Evolutionary conservation across 495 filamentous ascomycete species (phyloP), one percentile per base, ranked within the genome.

Genomic region (Hyaloscypha hepaticicola): DNA sequence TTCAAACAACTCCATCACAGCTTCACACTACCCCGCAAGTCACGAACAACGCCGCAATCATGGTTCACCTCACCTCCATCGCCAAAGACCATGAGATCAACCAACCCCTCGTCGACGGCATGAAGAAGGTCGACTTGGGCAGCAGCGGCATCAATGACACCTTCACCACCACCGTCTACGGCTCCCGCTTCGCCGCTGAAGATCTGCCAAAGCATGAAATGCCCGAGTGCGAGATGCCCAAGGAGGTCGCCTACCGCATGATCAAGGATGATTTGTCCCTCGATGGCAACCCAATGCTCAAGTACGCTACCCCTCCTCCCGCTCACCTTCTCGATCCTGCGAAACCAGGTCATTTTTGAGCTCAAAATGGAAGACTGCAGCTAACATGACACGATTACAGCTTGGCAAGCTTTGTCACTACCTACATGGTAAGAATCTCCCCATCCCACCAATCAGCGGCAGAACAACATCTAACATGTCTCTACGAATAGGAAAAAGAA

Each of bases 211-310:
- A 83, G 70, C 82, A 88, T 72, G 88, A 91, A 75, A 96, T 97
- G 89, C 92, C 93, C n/a, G 92, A 96, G 71, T 68, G 75, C 7
- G 90, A 94, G 76, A 94, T 94, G 91, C 91, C 91, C 50, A 88
- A 86, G 64, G 90, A 96, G 69, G 81, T 94, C n/a, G 92, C 92
- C 14, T 93, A 96, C 75, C 88, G 91, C 50, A 90, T 96, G 91
- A 97, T 97, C 79, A 93, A 92, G 78, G 93, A 97, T 72, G 92
- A 97, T 71, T 76, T 96, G 70, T 92, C 88, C 68, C 77, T 96
- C 65, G 92, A 97, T 74, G 90, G 90, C n/a, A 96, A 93, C 62
- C 90, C 90, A 12, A 90, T 90, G 83, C 82, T 93, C 64, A 93
- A 96, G 86, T 90, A 83, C 69, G 87, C 75, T 26, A 9, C 48